A percentile compares a stretch with the other conserved stretches of the same genome.
Evolutionary conservation across 495 filamentous ascomycete genomes (phyloP).

Genomic region (Neurospora sp.): DNA sequence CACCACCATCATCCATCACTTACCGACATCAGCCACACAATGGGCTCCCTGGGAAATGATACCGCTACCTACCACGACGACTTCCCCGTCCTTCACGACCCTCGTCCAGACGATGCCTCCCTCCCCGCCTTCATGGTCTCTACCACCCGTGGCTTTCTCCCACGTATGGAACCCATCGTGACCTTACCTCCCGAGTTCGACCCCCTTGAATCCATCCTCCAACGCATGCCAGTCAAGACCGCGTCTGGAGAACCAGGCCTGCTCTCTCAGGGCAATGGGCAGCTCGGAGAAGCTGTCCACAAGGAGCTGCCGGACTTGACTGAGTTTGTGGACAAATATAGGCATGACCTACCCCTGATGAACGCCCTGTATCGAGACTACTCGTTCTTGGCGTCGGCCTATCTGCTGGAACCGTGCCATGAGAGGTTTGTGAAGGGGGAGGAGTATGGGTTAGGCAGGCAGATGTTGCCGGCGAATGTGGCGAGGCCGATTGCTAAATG

Average conservation of each 20-base stretch:
- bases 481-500: slow-evolving; percentile 66
- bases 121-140: slow-evolving; percentile 85
- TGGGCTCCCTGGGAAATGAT: slow-evolving; percentile 23
- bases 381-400: slow-evolving; percentile 77
- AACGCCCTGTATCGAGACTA: slow-evolving; percentile 86
- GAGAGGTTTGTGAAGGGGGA: slow-evolving; percentile 55
- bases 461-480: slow-evolving; percentile 57
- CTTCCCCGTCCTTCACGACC: slow-evolving; percentile 31
- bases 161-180: slow-evolving; percentile 51
- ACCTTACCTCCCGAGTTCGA: slow-evolving; percentile 59
- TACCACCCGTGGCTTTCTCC: slow-evolving; percentile 70
- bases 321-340: slow-evolving; percentile 56
- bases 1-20: slow-evolving; percentile 5
- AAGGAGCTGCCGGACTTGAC: slow-evolving; percentile 66
- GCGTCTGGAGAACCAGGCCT: slow-evolving; percentile 61
- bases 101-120: slow-evolving; percentile 29
- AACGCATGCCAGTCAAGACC: slow-evolving; percentile 65
- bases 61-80: slow-evolving; percentile 10
- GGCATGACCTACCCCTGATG: slow-evolving; percentile 58
- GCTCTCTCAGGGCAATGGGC: slow-evolving; percentile 47
- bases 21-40: slow-evolving; percentile 17
- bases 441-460: slow-evolving; percentile 64
- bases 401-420: slow-evolving; percentile 91
- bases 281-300: slow-evolving; percentile 58
- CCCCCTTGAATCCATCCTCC: slow-evolving; percentile 55